Conservation (phyloP, 352 stramenopile genomes). For the Globisporangium lucens region DNA sequence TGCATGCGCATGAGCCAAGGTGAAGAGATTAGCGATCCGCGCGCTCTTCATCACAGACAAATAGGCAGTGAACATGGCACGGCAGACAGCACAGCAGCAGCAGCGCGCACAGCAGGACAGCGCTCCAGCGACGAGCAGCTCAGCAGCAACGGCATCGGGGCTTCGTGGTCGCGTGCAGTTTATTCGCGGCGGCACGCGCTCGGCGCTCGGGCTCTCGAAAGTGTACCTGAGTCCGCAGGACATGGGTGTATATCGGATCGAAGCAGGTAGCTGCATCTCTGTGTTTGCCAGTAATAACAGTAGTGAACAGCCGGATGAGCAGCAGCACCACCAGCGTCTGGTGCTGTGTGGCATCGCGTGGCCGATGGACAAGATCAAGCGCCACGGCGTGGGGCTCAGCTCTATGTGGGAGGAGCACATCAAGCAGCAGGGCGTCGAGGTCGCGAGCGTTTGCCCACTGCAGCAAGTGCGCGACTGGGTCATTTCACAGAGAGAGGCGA, state of each 20-base stretch:
- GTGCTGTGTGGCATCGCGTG: conserved; percentile 64
- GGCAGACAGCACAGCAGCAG: neutral
- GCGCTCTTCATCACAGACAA: neutral
- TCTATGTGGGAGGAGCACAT: conserved; percentile 67
- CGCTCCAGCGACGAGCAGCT: neutral
- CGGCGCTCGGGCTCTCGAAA: conserved; percentile 55
- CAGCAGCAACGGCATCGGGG: neutral
- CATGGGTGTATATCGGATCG: conserved; percentile 37
- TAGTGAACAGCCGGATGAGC: neutral
- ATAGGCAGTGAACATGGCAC: neutral
- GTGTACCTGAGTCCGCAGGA: conserved; percentile 64
- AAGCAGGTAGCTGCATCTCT: conserved; percentile 37
- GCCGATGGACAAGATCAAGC: conserved; percentile 75
- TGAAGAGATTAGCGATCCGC: neutral
- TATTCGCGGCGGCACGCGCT: conserved; percentile 50
- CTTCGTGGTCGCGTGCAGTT: conserved; percentile 51
- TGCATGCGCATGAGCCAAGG: neutral
- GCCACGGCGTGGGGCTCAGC: conserved; percentile 55
- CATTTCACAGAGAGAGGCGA: conserved; percentile 20
- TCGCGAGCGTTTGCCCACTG: conserved; percentile 27
- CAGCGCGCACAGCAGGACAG: neutral
- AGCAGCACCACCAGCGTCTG: conserved; percentile 15
- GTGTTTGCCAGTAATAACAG: conserved; percentile 16
- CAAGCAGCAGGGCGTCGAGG: conserved; percentile 18
- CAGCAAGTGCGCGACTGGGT: conserved; percentile 13